These are phyloP conservation scores for Xylariaceae sp. DNA, from an alignment of 2,329 filamentous ascomycete species.

Conservation along the genomic window DNA sequence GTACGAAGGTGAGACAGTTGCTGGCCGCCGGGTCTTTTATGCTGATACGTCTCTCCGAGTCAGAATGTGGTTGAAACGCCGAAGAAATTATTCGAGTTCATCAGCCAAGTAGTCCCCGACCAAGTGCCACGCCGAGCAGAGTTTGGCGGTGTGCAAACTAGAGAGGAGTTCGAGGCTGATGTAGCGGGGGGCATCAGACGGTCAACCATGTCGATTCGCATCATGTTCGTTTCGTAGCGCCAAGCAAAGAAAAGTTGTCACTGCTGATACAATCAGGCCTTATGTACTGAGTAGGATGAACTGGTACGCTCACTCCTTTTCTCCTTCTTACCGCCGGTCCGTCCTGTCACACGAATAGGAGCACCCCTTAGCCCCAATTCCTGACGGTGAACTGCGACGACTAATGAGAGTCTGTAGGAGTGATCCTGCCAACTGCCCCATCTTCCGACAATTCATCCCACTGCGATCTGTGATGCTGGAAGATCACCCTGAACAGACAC, in stretches of 20 bases:
- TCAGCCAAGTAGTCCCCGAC: slow-evolving; percentile 47
- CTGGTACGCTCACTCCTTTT: slow-evolving; percentile 32
- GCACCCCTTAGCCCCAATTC: too few species aligned
- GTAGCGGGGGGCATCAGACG: slow-evolving; percentile 47
- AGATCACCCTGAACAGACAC: slow-evolving; percentile 50
- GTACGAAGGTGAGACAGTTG: slow-evolving; percentile 15
- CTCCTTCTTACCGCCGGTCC: too few species aligned
- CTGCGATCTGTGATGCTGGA: slow-evolving; percentile 47
- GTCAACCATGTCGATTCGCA: slow-evolving; percentile 56
- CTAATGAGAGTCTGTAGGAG: slow-evolving; percentile 23
- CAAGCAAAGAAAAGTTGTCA: too few species aligned
- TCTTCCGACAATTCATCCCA: slow-evolving; percentile 59
- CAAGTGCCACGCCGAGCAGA: slow-evolving; percentile 38
- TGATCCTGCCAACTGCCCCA: slow-evolving; percentile 54
- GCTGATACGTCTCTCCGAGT: slow-evolving; percentile 21
- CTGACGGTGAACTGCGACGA: too few species aligned
- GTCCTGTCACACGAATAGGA: too few species aligned
- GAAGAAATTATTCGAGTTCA: slow-evolving; percentile 44
- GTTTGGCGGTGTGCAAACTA: slow-evolving; percentile 37
- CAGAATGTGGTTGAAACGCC: slow-evolving; percentile 48
- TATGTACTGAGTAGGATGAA: slow-evolving; percentile 57
- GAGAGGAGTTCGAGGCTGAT: slow-evolving; percentile 52
- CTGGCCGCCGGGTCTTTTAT: neutral
- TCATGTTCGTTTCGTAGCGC: slow-evolving; percentile 40
- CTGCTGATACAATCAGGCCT: slow-evolving; percentile 35